Evolutionary conservation across 2,329 filamentous ascomycete species (phyloP), one percentile per base, ranked within the genome.

Genomic region (Alternaria dauci): DNA sequence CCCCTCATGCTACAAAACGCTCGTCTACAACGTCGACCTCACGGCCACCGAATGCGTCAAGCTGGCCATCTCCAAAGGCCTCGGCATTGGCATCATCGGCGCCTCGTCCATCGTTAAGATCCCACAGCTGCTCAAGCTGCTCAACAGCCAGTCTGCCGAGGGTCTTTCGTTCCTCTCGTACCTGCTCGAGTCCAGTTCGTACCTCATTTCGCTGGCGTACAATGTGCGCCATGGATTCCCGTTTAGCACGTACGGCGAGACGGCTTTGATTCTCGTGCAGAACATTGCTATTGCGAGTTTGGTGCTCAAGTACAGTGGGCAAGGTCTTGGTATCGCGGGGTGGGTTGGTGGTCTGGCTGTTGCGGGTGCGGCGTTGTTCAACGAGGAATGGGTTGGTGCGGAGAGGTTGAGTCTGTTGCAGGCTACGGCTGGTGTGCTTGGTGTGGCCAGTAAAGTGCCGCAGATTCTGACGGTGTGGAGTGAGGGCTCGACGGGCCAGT

Each of bases 231-330:
- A 93, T 74, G 89, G 89, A 25, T 97, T 97, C 71, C 94, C 95
- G 3, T 97, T 99, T 81, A 96, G 91, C 85, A 99, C 95, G 11
- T 99, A 91, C 78, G 95, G 95, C 79, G 95, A 99, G 86, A 94
- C 93, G 28, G 93, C 91, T 38, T 84, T 98, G 74, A 97, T 99
- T 71, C 86, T 95, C 51, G 89, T 90, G 60, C 95, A 99, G 83
- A 97, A 99, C 80, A 87, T 98, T 43, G 87, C 93, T 61, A 97
- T 99, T 76, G 89, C 90, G 5, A 87, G 93, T 51, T 80, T 98
- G 71, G 93, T 99, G 42, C 83, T 99, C 77, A 90, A 91, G 76
- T 98, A 93, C 79, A 89, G 88, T 60, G 91, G 91, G 9, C 87
- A 88, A 68, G 82, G 84, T 0, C 84, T 85, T 46, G 83, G 87